Conservation (phyloP, 1,284 basidiomycete genomes). For the Ganoderma leucocontextum region DNA sequence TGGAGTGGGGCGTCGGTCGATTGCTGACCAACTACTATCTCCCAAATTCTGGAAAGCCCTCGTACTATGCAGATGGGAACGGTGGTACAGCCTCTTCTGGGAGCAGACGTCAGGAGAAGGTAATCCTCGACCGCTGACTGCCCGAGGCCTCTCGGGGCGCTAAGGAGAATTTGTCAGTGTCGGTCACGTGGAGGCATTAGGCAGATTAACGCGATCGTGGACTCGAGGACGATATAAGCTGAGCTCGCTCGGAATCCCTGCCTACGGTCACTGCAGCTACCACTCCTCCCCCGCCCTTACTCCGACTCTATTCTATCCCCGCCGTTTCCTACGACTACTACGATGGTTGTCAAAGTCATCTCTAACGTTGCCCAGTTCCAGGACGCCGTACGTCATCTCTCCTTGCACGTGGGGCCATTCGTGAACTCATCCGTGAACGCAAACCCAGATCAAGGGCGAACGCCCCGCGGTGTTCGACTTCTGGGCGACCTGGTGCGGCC, state of each 20-base stretch:
- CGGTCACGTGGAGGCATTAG: slow-evolving; percentile 27
- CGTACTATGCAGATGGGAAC: background rate
- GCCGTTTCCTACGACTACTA: slow-evolving; percentile 8
- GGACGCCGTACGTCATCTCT: slow-evolving; percentile 49
- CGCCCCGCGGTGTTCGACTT: slow-evolving; percentile 79
- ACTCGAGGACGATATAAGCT: slow-evolving; percentile 26
- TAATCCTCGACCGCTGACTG: slow-evolving; percentile 3
- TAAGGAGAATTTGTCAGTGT: slow-evolving; percentile 23
- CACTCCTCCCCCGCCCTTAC: slow-evolving; percentile 9
- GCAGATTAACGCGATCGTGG: slow-evolving; percentile 27
- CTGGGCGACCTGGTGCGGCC: slow-evolving; percentile 79
- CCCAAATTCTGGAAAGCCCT: background rate
- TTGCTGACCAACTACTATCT: background rate
- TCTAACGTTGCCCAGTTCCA: slow-evolving; percentile 63
- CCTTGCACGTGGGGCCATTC: background rate
- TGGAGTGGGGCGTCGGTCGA: too few species aligned
- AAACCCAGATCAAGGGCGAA: slow-evolving; percentile 62
- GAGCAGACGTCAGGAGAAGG: background rate
- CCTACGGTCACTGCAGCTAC: slow-evolving; percentile 6
- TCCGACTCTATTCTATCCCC: slow-evolving; percentile 2
- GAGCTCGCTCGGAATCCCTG: slow-evolving; percentile 7
- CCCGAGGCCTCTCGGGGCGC: slow-evolving; percentile 12
- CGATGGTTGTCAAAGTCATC: slow-evolving; percentile 54
- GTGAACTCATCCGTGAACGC: slow-evolving; percentile 18
- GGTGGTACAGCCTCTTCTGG: background rate